Percentiles rank a stretch among this genome's conserved stretches.
Conservation (phyloP, 2,329 filamentous ascomycete species). For the Samsoniella hepiali region DNA sequence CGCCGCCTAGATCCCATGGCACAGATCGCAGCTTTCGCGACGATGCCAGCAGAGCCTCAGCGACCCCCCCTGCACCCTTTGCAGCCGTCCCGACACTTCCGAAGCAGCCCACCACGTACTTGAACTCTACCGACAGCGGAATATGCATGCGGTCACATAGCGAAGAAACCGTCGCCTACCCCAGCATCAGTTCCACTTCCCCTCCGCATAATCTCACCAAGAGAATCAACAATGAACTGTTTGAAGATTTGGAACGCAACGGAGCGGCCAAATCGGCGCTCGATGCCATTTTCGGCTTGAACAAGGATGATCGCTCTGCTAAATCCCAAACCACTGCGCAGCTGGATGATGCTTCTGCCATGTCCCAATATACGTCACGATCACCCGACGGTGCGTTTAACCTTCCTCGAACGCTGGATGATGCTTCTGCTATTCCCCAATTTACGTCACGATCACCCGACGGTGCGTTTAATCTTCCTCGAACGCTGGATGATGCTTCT, state of each 20-base stretch:
- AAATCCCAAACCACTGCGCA: neutral
- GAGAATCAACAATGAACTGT: neutral
- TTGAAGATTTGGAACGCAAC: conserved; percentile 4
- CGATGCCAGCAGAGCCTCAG: neutral
- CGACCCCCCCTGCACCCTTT: neutral
- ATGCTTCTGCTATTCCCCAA: no score
- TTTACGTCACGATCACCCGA: no score
- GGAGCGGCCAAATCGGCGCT: neutral
- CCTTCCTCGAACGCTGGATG: no score
- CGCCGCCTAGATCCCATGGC: neutral
- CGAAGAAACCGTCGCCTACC: conserved; percentile 7
- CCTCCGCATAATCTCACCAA: neutral
- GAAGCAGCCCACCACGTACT: neutral
- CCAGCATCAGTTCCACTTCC: neutral
- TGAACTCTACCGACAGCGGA: neutral
- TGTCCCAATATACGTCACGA: neutral
- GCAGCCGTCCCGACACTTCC: neutral
- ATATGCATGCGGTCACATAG: conserved; percentile 3
- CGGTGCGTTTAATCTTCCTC: no score
- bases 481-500: no score
- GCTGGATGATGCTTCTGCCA: neutral
- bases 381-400: no score
- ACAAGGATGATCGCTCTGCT: neutral
- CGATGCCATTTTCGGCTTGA: conserved; percentile 4
- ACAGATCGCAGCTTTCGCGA: neutral